Conservation (phyloP, 306 rosid genomes). For the Dryas drummondii region DNA sequence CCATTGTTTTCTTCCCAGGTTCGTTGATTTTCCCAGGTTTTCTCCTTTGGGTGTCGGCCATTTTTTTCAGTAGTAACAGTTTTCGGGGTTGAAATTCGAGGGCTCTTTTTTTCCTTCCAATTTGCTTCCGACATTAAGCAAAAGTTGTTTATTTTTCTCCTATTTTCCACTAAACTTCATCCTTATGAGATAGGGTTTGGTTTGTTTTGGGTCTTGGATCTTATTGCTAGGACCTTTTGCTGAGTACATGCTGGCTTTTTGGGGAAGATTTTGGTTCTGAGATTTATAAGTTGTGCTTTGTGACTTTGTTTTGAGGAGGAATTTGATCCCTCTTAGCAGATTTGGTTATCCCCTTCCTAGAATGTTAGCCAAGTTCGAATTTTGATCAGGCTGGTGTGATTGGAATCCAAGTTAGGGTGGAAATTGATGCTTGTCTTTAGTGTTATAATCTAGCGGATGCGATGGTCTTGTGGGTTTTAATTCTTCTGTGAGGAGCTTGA, state of each 20-base stretch:
- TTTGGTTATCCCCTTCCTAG: constrained; percentile 17
- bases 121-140: constrained; percentile 10
- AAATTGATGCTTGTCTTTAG: constrained; percentile 24
- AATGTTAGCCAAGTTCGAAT: constrained; percentile 3
- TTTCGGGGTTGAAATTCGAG: constrained; percentile 19
- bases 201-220: constrained; percentile 30
- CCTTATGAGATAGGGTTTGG: constrained; percentile 14
- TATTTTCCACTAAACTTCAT: not conserved
- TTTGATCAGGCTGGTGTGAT: constrained; percentile 4
- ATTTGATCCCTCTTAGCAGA: constrained; percentile 17
- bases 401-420: not conserved
- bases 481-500: constrained; percentile 27
- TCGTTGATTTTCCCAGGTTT: constrained; percentile 25
- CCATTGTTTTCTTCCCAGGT: constrained; percentile 7
- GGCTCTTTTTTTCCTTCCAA: not conserved
- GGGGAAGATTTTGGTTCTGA: constrained; percentile 19
- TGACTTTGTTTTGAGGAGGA: not conserved
- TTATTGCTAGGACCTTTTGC: constrained; percentile 5
- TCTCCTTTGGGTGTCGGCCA: constrained; percentile 25
- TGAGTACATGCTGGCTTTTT: constrained; percentile 11
- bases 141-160: constrained; percentile 9
- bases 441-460: constrained; percentile 18
- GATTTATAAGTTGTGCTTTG: not conserved
- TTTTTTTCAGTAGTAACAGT: not conserved
- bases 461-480: constrained; percentile 24